phyloP scores from a whole-genome alignment of 805 yeast species.

The Candida jianshihensis region DNA sequence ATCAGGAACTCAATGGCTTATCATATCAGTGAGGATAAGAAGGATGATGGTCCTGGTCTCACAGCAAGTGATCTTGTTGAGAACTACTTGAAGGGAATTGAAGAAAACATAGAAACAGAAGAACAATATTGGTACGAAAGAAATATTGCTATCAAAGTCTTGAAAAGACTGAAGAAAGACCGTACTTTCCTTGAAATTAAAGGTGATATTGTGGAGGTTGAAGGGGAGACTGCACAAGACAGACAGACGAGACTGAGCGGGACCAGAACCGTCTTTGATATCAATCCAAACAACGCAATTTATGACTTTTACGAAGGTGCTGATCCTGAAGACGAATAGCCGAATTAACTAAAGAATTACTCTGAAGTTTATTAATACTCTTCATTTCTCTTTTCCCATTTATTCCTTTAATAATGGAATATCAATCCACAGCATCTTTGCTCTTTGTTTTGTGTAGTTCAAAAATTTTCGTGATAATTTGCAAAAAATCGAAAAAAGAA shows the following conservation, averaged over 20 bases:
- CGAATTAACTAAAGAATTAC: background rate
- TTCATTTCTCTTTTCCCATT: no score
- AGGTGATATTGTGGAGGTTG: conserved; percentile 26
- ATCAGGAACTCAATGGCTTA: conserved; percentile 77
- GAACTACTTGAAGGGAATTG: conserved; percentile 73
- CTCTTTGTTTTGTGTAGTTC: no score
- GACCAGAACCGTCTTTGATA: conserved; percentile 24
- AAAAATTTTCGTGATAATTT: no score
- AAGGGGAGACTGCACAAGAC: conserved; percentile 20
- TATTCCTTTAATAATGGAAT: no score
- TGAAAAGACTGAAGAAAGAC: conserved; percentile 78
- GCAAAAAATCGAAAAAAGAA: no score
- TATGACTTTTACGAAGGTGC: conserved; percentile 38
- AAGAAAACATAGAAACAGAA: conserved; percentile 62
- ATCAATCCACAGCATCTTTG: no score
- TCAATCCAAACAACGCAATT: conserved; percentile 81
- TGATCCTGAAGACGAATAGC: conserved; percentile 2
- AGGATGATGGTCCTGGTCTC: conserved; percentile 48
- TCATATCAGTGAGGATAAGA: conserved; percentile 53
- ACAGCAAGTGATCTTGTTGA: conserved; percentile 65
- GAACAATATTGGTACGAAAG: conserved; percentile 66
- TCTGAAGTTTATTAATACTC: no score
- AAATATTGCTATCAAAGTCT: conserved; percentile 67
- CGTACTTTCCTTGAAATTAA: conserved; percentile 68
- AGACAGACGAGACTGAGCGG: conserved; percentile 19